Evolutionary conservation across 306 rosid genomes (phyloP).

Genomic region (Dryas alaskensis): DNA sequence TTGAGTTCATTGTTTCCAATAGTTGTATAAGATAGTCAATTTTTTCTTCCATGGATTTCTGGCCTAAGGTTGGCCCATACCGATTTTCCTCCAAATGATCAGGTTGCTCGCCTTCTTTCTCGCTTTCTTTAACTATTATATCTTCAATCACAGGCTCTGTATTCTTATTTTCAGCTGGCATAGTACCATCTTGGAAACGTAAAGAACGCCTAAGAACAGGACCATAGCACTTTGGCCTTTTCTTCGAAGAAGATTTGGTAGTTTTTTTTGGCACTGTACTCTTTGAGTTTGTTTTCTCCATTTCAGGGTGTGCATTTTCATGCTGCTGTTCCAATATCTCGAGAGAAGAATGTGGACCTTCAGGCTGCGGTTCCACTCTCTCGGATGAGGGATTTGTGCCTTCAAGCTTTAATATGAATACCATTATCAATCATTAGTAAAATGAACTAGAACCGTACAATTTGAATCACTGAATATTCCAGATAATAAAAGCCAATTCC

Average conservation of each 20-base stretch:
- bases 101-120: slow-evolving; percentile 34
- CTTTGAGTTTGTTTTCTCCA: slow-evolving; percentile 9
- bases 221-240: slow-evolving; percentile 8
- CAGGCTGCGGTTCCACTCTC: background rate
- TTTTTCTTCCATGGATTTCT: slow-evolving; percentile 41
- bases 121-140: slow-evolving; percentile 25
- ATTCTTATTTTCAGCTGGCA: slow-evolving; percentile 1
- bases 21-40: slow-evolving; percentile 35
- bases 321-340: background rate
- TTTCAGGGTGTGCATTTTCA: slow-evolving; percentile 1
- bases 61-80: slow-evolving; percentile 23
- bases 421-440: slow-evolving; percentile 1
- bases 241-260: slow-evolving; percentile 16
- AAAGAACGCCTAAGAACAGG: slow-evolving; percentile 47
- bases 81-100: background rate
- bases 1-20: slow-evolving; percentile 36
- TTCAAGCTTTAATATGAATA: slow-evolving; percentile 8
- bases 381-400: slow-evolving; percentile 7
- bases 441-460: background rate
- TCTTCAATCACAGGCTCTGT: slow-evolving; percentile 34
- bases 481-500: background rate
- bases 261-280: slow-evolving; percentile 20
- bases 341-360: background rate
- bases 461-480: background rate
- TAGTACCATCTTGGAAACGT: slow-evolving; percentile 40